Evolutionary conservation across 768 basidiomycete species (phyloP).

Genomic region (Lactarius quietus): DNA sequence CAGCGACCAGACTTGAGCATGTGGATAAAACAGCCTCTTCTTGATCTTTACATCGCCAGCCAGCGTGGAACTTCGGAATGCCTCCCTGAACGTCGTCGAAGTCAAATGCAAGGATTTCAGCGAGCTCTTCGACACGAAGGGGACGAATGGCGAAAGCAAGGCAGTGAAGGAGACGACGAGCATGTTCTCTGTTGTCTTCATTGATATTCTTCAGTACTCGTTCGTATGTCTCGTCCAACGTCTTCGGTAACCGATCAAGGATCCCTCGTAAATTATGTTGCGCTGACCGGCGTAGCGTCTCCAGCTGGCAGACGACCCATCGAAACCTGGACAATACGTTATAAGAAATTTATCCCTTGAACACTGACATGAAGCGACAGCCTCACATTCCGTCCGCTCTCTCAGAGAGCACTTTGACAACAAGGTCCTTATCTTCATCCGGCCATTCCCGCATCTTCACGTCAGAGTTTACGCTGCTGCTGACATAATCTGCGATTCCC

Average conservation of each 20-base stretch:
- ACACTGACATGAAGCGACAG: background rate
- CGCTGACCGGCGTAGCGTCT: background rate
- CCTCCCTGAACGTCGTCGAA: background rate
- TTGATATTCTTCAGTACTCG: background rate
- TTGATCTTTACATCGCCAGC: conserved; percentile 1
- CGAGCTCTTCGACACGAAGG: background rate
- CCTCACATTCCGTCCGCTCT: conserved; percentile 8
- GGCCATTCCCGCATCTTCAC: conserved; percentile 2
- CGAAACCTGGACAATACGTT: background rate
- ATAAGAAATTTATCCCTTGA: background rate
- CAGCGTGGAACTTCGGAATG: background rate
- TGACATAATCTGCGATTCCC: background rate
- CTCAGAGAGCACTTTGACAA: background rate
- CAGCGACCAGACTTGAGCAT: background rate
- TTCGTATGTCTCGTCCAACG: conserved; percentile 3
- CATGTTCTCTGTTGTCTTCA: background rate
- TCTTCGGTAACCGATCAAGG: background rate
- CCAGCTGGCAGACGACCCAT: background rate
- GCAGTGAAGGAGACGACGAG: conserved; percentile 4
- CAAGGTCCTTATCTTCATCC: background rate
- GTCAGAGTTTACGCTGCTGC: background rate
- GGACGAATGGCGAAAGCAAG: conserved; percentile 1
- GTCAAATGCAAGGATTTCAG: background rate
- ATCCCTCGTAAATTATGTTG: background rate
- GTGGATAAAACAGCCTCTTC: background rate